Conservation (phyloP, 1,139 yeast genomes). For the Ogataea hybrid region DNA sequence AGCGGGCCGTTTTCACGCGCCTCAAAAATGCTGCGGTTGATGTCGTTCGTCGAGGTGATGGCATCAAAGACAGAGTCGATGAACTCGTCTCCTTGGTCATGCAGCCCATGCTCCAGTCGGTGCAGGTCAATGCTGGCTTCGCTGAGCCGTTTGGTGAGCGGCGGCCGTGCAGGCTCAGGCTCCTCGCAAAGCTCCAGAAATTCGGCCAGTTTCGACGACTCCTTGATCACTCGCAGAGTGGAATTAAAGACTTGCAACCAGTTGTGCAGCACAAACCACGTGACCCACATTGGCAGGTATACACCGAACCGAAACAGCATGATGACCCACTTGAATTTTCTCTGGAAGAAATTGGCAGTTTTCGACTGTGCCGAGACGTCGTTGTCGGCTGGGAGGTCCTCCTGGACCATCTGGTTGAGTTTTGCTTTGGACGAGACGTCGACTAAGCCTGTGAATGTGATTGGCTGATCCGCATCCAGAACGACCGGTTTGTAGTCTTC, state of each 20-base stretch:
- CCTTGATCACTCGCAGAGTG: slow-evolving; percentile 30
- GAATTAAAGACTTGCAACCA: slow-evolving; percentile 42
- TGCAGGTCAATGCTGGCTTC: slow-evolving; percentile 31
- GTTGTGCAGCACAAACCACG: slow-evolving; percentile 47
- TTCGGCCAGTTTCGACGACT: slow-evolving; percentile 26
- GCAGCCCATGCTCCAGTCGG: slow-evolving; percentile 37
- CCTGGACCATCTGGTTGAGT: slow-evolving; percentile 18
- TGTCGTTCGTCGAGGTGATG: slow-evolving; percentile 36
- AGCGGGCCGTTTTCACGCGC: slow-evolving; percentile 19
- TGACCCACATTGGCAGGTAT: slow-evolving; percentile 52
- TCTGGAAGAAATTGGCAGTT: slow-evolving; percentile 18
- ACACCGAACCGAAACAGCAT: slow-evolving; percentile 42
- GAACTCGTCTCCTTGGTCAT: slow-evolving; percentile 55
- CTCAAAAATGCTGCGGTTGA: slow-evolving; percentile 25
- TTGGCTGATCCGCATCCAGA: slow-evolving; percentile 45
- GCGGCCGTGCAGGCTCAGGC: slow-evolving; percentile 21
- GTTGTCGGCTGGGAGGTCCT: slow-evolving; percentile 24
- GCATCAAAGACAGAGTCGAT: slow-evolving; percentile 64
- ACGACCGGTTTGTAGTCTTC: slow-evolving; percentile 53
- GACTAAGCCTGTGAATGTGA: slow-evolving; percentile 27
- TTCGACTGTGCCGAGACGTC: slow-evolving; percentile 3
- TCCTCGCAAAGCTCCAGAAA: slow-evolving; percentile 20
- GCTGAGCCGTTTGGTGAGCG: slow-evolving; percentile 30
- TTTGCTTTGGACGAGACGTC: slow-evolving; percentile 14
- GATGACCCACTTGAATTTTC: slow-evolving; percentile 47